A percentile compares a stretch with the other conserved stretches of the same genome.
Evolutionary conservation across 148 eudicot genomes (phyloP).

Genomic region (Linanthus parryae): DNA sequence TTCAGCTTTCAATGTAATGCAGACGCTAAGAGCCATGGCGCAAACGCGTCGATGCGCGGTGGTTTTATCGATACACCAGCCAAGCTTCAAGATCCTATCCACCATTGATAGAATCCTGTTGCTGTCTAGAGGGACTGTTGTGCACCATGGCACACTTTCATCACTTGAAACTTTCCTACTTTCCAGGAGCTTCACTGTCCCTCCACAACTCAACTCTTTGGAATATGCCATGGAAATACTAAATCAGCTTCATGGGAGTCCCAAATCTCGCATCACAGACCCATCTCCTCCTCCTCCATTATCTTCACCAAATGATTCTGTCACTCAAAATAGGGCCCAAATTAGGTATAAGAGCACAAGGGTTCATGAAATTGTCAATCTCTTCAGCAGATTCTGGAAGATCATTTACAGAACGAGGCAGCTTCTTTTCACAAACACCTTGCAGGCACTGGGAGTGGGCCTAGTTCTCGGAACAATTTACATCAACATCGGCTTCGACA

Average conservation of each 20-base stretch:
- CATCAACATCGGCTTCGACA: conserved; percentile 68
- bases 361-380: conserved; percentile 54
- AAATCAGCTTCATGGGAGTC: conserved; percentile 27
- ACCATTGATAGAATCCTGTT: conserved; percentile 63
- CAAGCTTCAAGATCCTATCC: conserved; percentile 78
- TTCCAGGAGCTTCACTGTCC: conserved; percentile 56
- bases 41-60: conserved; percentile 47
- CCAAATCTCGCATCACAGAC: background rate
- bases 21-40: conserved; percentile 49
- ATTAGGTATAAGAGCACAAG: conserved; percentile 72
- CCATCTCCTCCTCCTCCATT: conserved; percentile 7
- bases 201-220: conserved; percentile 80
- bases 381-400: conserved; percentile 63
- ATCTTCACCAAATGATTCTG: conserved; percentile 3
- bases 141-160: conserved; percentile 73
- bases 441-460: conserved; percentile 77
- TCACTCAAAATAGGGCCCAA: conserved; percentile 13
- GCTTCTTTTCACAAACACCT: conserved; percentile 61
- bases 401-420: conserved; percentile 85
- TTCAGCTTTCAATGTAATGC: conserved; percentile 68
- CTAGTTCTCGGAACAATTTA: conserved; percentile 86
- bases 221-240: conserved; percentile 91
- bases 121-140: conserved; percentile 60
- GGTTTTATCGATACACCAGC: conserved; percentile 78
- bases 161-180: conserved; percentile 50